Conservation (phyloP, 345 rosid genomes). For the Pistacia atlantica region DNA sequence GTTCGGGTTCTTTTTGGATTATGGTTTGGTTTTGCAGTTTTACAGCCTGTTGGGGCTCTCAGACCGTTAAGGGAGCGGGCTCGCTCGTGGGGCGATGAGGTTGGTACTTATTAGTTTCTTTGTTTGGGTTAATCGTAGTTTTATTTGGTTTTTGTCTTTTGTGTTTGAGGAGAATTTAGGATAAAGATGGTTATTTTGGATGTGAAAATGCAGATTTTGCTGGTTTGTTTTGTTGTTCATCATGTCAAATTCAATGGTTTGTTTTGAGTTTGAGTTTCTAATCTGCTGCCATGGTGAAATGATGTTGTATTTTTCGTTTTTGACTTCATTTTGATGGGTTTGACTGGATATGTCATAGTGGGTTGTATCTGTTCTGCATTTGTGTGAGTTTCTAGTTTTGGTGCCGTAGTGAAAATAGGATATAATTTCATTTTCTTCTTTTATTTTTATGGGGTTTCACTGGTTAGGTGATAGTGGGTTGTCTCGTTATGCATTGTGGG, state of each 20-base stretch:
- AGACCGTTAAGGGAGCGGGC: constrained; percentile 85
- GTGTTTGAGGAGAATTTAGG: not conserved
- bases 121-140: constrained; percentile 10
- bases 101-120: constrained; percentile 32
- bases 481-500: not conserved
- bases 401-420: not conserved
- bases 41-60: constrained; percentile 57
- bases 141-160: constrained; percentile 10
- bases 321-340: constrained; percentile 16
- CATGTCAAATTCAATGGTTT: not conserved
- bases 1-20: constrained; percentile 44
- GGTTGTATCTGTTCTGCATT: not conserved
- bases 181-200: constrained; percentile 13
- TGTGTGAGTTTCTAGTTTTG: not conserved
- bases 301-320: constrained; percentile 1
- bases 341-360: no score
- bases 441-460: constrained; percentile 10
- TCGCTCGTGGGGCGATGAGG: constrained; percentile 98
- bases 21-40: constrained; percentile 51
- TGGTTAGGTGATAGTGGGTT: not conserved
- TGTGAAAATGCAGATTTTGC: constrained; percentile 14
- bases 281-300: not conserved
- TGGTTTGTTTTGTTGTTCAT: constrained; percentile 15
- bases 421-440: constrained; percentile 1
- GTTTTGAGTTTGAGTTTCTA: not conserved